Base-by-base conservation (phyloP, 176 grass and related monocot genomes). In the Aegilops tauschii region DNA sequence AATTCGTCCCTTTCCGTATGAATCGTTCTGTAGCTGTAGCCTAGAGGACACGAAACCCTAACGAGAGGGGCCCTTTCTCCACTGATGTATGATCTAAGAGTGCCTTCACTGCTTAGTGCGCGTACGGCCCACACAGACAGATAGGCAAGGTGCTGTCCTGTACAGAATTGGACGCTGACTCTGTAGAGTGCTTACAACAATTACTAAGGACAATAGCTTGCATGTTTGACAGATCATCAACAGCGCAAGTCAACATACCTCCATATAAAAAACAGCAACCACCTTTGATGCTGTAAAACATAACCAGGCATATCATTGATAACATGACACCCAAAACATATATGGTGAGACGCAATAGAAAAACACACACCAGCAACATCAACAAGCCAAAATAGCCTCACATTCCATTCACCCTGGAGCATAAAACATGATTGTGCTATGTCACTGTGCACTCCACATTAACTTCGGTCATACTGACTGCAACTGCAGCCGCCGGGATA, bases 281-380 rank as follows among this genome's bases (percentile, higher is more conserved):
- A 84, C 69, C 61, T 84, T 86, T 87, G 81, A 81, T 80, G 81
- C 61, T 84, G 68, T 80, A 91, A 37, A 91, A 37, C 66, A 61
- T 61, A 39, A 91, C 63, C 59, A 76, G 69, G 62, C 76, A 85
- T 77, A 85, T 77, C 50, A 77, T 76, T 75, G 74, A 27, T 73
- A 65, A 84, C 77, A 88, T 20, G 39, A 37, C 29, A 77, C 82
- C 13, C 23, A 59, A 5, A 35, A 37, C 63, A 81, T 31, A 64
- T 77, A 71, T 82, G 82, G 86, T 65, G 69, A 76, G 62, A 88
- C 86, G 77, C 42, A 45, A 81, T 50, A 70, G n/a, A 52, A 77
- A 81, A 64, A 77, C 64, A 81, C 89, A 87, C 85, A 88, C 25
- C 77, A 85, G 71, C 64, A 78, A 85, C 74, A 44, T 61, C 49